phyloP scores from a whole-genome alignment of 768 basidiomycete species.

The Ephemerocybe angulata region DNA sequence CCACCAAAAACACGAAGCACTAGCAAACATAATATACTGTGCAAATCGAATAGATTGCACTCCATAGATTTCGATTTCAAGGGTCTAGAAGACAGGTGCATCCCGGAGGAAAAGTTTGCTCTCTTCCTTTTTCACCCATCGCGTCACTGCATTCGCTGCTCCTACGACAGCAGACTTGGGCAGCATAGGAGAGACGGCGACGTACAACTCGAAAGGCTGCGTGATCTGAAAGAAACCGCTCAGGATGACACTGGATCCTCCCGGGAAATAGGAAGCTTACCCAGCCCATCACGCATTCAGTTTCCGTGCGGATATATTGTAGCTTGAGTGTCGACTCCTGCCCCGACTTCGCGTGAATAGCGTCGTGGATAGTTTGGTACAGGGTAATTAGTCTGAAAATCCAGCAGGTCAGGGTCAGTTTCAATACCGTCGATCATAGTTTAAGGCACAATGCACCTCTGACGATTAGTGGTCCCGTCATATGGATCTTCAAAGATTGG shows the following conservation, averaged over 20 bases:
- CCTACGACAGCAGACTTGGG: slow-evolving; percentile 87
- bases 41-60: too few species aligned
- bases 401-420: neutral
- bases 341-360: slow-evolving; percentile 86
- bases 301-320: slow-evolving; percentile 80
- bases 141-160: slow-evolving; percentile 83
- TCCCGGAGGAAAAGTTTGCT: slow-evolving; percentile 74
- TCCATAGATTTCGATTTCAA: too few species aligned
- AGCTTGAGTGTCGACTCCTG: slow-evolving; percentile 79
- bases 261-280: slow-evolving; percentile 58
- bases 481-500: slow-evolving; percentile 89
- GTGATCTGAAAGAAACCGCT: slow-evolving; percentile 82
- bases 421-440: neutral
- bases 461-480: slow-evolving; percentile 51
- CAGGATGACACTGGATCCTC: too few species aligned
- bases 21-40: too few species aligned
- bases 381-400: slow-evolving; percentile 67
- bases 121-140: slow-evolving; percentile 93
- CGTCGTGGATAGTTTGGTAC: slow-evolving; percentile 86
- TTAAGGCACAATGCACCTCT: slow-evolving; percentile 42
- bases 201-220: slow-evolving; percentile 88
- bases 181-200: slow-evolving; percentile 73
- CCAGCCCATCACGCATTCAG: slow-evolving; percentile 93
- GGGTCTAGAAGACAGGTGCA: slow-evolving; percentile 80
- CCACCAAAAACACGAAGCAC: too few species aligned